Evolutionary conservation across 139 green algal species (phyloP).

Genomic region (Trebouxia sp.): DNA sequence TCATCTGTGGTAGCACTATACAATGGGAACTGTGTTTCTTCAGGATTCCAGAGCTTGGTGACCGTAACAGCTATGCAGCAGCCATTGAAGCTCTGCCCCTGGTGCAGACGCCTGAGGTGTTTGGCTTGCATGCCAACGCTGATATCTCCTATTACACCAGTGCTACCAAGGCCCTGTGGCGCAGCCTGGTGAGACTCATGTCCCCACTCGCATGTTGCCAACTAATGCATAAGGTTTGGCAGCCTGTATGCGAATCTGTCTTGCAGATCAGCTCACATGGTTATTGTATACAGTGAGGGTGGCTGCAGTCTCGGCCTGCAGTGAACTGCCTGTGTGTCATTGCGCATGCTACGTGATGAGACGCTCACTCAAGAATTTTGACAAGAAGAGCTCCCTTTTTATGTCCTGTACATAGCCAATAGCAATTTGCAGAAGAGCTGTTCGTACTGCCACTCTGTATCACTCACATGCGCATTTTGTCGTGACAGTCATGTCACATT

Average conservation of each 20-base stretch:
- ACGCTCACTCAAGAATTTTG: too few relatives aligned
- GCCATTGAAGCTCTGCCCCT: conserved; percentile 78
- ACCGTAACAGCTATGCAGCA: conserved; percentile 55
- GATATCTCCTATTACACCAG: conserved; percentile 89
- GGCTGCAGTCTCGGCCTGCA: not conserved
- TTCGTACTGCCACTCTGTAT: too few relatives aligned
- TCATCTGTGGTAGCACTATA: too few relatives aligned
- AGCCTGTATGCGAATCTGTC: too few relatives aligned
- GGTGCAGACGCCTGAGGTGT: conserved; percentile 77
- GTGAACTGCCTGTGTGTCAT: too few relatives aligned
- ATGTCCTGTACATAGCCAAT: too few relatives aligned
- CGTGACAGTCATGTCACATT: not conserved
- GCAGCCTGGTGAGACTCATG: conserved; percentile 49
- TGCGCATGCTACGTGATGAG: too few relatives aligned
- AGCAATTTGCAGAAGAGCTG: too few relatives aligned
- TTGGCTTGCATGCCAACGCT: conserved; percentile 87
- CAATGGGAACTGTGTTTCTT: too few relatives aligned
- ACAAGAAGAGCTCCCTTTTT: too few relatives aligned
- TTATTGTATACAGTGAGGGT: not conserved
- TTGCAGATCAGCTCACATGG: too few relatives aligned
- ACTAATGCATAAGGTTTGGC: too few relatives aligned
- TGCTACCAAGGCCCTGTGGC: conserved; percentile 77
- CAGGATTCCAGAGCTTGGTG: conserved; percentile 41
- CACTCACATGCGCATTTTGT: not conserved
- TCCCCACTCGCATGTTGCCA: not conserved